Base-by-base conservation (phyloP, 768 basidiomycete genomes). In the Termitomyces sp. region DNA sequence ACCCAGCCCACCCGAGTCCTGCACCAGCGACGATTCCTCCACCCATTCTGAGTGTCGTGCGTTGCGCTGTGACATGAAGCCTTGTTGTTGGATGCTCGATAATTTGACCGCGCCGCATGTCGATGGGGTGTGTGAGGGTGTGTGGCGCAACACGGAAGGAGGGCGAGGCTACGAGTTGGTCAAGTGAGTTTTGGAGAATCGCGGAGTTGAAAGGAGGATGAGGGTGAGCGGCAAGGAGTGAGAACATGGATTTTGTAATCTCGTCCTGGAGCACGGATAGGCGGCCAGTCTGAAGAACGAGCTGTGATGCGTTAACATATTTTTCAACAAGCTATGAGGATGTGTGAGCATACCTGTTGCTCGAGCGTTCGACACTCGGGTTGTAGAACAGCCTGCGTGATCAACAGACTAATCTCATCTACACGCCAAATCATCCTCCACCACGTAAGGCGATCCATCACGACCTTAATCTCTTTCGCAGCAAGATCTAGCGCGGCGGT, bases 31-130 rank as follows among this genome's bases (percentile, higher is more conserved):
- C 68, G 3, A 81, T 63, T 10, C 83, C 79, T 1, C 77, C 75
- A 12, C 79, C 70, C 65, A 82, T 79, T 2, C 76, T 77, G 8
- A 86, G 59, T 12, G 86, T 76, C 2, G 77, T 76, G 11, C 75
- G 74, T 64, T 91, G 88, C 4, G 82, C 89, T 19, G 82, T 74
- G n/a, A 80, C 64, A 63, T 92, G 88, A 31, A 92, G 74, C 17
- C 75, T 75, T 8, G 76, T 71, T 3, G 85, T 87, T 16, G 86
- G 81, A 54, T 80, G 75, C 41, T 70, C 66, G n/a, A 76, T 69
- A 45, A 91, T 72, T 62, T 87, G 85, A 10, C 63, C 65, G 50
- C 79, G 77, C 3, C 89, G 81, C 9, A 71, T 65, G 55, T 71
- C 63, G 48, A 90, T 70, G 1, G 88, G 86, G 2, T 62, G 62